Base-by-base conservation (phyloP, 257 asterid species). In the Gentiana straminea region DNA sequence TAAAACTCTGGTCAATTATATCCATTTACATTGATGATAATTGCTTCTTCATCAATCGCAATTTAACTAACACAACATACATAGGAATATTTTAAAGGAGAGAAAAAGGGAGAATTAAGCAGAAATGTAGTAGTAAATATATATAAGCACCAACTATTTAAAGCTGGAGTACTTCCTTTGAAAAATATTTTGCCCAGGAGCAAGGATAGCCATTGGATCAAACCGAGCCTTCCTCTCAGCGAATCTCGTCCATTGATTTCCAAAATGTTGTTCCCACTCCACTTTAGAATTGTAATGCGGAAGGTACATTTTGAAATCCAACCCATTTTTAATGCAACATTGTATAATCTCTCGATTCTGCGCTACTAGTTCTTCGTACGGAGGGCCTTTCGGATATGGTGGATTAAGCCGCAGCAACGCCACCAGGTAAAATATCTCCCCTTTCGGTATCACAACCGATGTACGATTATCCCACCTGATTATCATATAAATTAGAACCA, bases 171-270 rank as follows among this genome's bases (percentile, higher is more conserved):
- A 24, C 24, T 79, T 84, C 69, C 94, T 82, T 6, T 80, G 66
- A 62, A 89, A 89, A 13, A 89, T 86, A 59, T 81, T 84, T 67
- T 89, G 97, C 0, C 97, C 94, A 55, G 97, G 97, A 3, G 96
- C 94, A 77, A 87, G 96, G 68, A 87, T 66, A 9, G 94, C 95
- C 89, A 72, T 76, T 11, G 94, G 96, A 80, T 90, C 96, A 61
- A 82, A 90, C 49, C 65, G 33, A 3, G 74, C 58, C 53, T 86
- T 90, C 50, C 88, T 79, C 3, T 84, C 84, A 10, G 73, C 76
- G 44, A 90, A 90, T 76, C 91, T 84, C 0, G 82, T 5, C 95
- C 98, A 90, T 59, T 76, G 89, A 72, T 81, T 61, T 57, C 94
- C 96, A 58, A 90, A 90, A 61, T 90, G 96, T 37, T 67, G 66